These are phyloP conservation scores for Dioscorea alata DNA, from an alignment of 106 monocot genomes.

Conservation along the genomic window DNA sequence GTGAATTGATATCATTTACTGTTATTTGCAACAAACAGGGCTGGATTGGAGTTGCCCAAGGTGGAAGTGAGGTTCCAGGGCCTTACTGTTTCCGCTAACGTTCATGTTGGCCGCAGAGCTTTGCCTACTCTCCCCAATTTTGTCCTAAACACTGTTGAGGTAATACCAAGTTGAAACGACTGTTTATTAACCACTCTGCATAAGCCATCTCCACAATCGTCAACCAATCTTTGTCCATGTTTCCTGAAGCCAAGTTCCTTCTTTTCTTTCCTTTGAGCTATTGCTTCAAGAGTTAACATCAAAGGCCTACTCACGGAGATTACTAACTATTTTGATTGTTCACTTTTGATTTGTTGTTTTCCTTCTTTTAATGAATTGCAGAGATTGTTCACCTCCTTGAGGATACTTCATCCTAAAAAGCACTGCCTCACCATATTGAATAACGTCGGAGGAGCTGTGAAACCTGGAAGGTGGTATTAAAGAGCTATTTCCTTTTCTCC, in stretches of 20 bases:
- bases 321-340: too few relatives aligned
- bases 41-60: constrained; percentile 39
- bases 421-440: constrained; percentile 41
- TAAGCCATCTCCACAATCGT: too few relatives aligned
- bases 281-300: too few relatives aligned
- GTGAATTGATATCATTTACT: neutral
- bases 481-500: neutral
- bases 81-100: constrained; percentile 37
- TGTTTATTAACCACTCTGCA: too few relatives aligned
- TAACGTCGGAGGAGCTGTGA: constrained; percentile 33
- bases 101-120: constrained; percentile 32
- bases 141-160: constrained; percentile 27
- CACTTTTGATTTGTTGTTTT: too few relatives aligned
- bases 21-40: constrained; percentile 10
- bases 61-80: constrained; percentile 44
- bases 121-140: constrained; percentile 47
- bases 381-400: constrained; percentile 12
- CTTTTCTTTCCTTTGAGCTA: too few relatives aligned
- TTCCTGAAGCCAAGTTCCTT: too few relatives aligned
- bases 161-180: neutral
- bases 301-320: too few relatives aligned
- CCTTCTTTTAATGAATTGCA: neutral
- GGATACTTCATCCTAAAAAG: constrained; percentile 26
- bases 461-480: constrained; percentile 38
- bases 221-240: too few relatives aligned